A percentile compares a stretch with the other conserved stretches of the same genome.
Evolutionary conservation across 2,329 filamentous ascomycete genomes (phyloP).

Genomic region (Amesomyces nigricolor): DNA sequence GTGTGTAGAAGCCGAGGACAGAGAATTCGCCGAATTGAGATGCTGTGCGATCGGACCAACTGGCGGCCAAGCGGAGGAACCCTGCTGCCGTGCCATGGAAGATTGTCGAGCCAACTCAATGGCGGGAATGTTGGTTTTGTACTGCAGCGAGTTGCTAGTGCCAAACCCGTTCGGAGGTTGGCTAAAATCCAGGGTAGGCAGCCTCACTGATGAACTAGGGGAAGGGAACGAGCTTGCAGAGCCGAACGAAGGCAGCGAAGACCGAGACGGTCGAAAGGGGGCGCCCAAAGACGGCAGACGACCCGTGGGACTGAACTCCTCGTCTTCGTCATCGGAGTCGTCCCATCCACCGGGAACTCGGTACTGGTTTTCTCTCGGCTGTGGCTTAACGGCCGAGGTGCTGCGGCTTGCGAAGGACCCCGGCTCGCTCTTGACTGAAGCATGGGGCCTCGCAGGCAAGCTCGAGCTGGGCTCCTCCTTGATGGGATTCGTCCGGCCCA

Average conservation of each 20-base stretch:
- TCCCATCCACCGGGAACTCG: slow-evolving; percentile 12
- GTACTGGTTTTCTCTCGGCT: slow-evolving; percentile 1
- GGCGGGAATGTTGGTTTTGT: slow-evolving; percentile 11
- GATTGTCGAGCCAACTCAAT: slow-evolving; percentile 22
- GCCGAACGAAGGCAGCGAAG: slow-evolving; percentile 2
- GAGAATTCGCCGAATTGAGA: not conserved
- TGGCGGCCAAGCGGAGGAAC: not conserved
- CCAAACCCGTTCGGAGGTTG: not conserved
- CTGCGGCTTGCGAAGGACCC: not conserved
- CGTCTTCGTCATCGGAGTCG: slow-evolving; percentile 11
- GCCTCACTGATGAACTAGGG: not conserved
- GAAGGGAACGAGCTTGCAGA: not conserved
- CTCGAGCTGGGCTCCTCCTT: slow-evolving; percentile 5
- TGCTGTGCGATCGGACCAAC: not conserved
- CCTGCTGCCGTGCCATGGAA: slow-evolving; percentile 17
- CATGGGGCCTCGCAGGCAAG: slow-evolving; percentile 8
- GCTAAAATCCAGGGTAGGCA: not conserved
- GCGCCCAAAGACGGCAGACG: not conserved
- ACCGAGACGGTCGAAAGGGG: not conserved
- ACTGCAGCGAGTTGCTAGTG: not conserved
- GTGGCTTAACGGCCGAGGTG: not conserved
- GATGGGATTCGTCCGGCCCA: not conserved
- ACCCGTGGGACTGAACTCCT: not conserved
- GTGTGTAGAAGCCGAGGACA: not conserved
- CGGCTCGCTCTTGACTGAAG: not conserved